Conservation (phyloP, 1,284 basidiomycete genomes). For the Ustilago tritici region DNA sequence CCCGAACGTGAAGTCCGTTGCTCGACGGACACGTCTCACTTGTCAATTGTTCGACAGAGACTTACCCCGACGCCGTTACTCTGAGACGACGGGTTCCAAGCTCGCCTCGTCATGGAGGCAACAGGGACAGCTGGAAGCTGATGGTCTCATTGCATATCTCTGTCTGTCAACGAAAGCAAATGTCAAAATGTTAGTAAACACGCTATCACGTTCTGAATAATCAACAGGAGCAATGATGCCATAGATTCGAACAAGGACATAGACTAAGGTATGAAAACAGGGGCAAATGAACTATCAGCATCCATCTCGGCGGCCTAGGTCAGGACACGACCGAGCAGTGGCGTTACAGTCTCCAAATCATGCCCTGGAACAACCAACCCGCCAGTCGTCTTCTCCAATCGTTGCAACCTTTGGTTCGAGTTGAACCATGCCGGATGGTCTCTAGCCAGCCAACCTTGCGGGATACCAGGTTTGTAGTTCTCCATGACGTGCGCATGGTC, state of each 20-base stretch:
- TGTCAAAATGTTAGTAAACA: neutral
- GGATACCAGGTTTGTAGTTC: conserved; percentile 56
- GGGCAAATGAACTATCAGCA: neutral
- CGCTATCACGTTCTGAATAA: neutral
- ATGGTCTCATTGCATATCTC: too few relatives aligned
- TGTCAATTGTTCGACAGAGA: too few relatives aligned
- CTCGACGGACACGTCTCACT: neutral
- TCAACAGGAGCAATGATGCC: neutral
- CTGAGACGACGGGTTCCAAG: neutral
- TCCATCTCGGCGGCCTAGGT: conserved; percentile 11
- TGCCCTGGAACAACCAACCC: conserved; percentile 56
- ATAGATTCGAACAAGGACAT: neutral
- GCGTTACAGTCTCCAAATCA: conserved; percentile 43
- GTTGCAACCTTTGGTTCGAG: conserved; percentile 56
- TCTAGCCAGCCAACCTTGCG: conserved; percentile 59
- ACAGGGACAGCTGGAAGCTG: too few relatives aligned
- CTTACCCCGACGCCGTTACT: neutral
- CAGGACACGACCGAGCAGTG: conserved; percentile 37
- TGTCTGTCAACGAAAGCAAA: too few relatives aligned
- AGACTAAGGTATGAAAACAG: too few relatives aligned
- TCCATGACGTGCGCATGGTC: conserved; percentile 60
- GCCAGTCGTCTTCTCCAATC: conserved; percentile 54
- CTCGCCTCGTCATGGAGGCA: neutral
- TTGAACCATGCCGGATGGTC: conserved; percentile 62
- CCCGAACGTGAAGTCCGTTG: neutral